Conservation (phyloP, 148 eudicot genomes). For the Nepenthes mirabilis region DNA sequence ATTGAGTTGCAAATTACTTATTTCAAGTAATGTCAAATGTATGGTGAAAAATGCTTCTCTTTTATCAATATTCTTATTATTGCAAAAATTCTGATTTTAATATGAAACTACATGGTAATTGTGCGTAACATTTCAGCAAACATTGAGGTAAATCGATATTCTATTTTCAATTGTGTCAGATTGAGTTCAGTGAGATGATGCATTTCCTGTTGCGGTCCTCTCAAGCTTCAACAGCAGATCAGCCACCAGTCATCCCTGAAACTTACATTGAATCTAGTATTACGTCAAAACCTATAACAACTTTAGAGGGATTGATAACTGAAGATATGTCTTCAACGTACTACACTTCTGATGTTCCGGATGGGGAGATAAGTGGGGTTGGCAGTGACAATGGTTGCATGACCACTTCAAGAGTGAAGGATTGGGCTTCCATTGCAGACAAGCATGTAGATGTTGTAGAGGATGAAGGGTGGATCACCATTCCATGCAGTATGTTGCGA, state of each 20-base stretch:
- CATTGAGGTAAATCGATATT: not conserved
- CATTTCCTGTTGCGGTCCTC: conserved; percentile 77
- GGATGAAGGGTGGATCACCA: conserved; percentile 74
- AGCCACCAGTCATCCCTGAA: conserved; percentile 16
- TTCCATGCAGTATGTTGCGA: conserved; percentile 46
- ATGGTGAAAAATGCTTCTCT: too few relatives aligned
- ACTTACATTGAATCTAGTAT: conserved; percentile 21
- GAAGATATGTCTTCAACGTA: conserved; percentile 29
- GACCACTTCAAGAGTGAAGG: conserved; percentile 16
- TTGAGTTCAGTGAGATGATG: conserved; percentile 33
- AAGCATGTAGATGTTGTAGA: conserved; percentile 60
- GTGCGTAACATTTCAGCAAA: too few relatives aligned
- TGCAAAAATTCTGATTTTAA: too few relatives aligned
- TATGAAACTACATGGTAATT: too few relatives aligned
- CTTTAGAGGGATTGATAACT: conserved; percentile 58
- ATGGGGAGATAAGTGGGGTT: conserved; percentile 12
- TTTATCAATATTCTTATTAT: too few relatives aligned
- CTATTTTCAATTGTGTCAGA: not conserved
- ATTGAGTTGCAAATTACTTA: too few relatives aligned
- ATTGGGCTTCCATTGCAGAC: conserved; percentile 35
- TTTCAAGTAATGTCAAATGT: too few relatives aligned
- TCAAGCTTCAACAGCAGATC: conserved; percentile 20
- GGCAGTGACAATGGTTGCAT: conserved; percentile 19
- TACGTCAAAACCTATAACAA: conserved; percentile 23
- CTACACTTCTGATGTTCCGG: conserved; percentile 14